Percentiles rank a stretch among this genome's conserved stretches.
Conservation (phyloP, 2,329 filamentous ascomycete species). For the Massarina eburnea region DNA sequence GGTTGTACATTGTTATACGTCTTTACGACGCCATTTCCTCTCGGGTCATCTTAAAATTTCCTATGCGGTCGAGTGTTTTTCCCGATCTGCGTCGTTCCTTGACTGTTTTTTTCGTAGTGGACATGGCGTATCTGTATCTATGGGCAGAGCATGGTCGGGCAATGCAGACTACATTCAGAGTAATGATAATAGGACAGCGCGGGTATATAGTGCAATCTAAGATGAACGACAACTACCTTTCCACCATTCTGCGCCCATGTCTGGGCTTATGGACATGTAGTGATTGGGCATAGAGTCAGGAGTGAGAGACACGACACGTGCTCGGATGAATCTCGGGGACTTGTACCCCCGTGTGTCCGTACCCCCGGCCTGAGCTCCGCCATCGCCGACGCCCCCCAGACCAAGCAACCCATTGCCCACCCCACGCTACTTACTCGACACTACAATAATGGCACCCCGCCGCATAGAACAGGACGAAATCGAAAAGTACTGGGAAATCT, state of each 20-base stretch:
- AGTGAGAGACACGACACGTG: too few relatives aligned
- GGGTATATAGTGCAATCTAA: slow-evolving; percentile 13
- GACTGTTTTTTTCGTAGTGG: too few relatives aligned
- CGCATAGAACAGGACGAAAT: slow-evolving; percentile 73
- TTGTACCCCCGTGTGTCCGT: too few relatives aligned
- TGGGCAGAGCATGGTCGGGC: background rate
- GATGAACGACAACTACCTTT: background rate
- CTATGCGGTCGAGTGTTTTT: background rate
- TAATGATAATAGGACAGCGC: slow-evolving; percentile 18
- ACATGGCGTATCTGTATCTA: too few relatives aligned
- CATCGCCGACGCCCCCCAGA: slow-evolving; percentile 5
- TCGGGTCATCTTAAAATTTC: slow-evolving; percentile 5
- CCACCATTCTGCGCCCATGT: too few relatives aligned
- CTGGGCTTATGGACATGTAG: too few relatives aligned
- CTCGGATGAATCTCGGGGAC: background rate
- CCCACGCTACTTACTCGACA: background rate
- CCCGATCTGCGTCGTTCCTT: background rate
- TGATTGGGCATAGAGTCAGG: too few relatives aligned
- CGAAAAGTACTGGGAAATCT: slow-evolving; percentile 80
- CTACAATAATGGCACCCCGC: slow-evolving; percentile 46
- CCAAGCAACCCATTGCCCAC: background rate
- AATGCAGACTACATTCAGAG: slow-evolving; percentile 5
- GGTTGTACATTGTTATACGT: slow-evolving; percentile 16
- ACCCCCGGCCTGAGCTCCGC: slow-evolving; percentile 10
- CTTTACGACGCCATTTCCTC: slow-evolving; percentile 11